Evolutionary conservation across 2,329 filamentous ascomycete genomes (phyloP).

Genomic region (Dothistroma pini): DNA sequence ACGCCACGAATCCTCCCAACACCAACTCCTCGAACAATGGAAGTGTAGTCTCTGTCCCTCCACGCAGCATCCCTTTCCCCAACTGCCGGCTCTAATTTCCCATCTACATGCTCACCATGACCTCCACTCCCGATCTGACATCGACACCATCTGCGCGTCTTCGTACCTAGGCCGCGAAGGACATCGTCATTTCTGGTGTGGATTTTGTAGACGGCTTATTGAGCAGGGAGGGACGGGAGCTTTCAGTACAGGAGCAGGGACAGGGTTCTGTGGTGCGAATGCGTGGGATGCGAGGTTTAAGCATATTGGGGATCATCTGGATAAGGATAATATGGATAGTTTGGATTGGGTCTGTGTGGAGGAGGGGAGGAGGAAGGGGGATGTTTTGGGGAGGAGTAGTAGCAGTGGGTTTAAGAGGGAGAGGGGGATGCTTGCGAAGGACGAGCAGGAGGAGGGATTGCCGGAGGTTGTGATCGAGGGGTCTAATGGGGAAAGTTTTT

Average conservation of each 20-base stretch:
- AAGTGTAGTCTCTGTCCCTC: slow-evolving; percentile 60
- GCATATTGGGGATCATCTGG: slow-evolving; percentile 73
- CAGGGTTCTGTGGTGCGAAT: slow-evolving; percentile 27
- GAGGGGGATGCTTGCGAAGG: neutral
- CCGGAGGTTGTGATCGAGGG: neutral
- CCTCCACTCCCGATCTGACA: slow-evolving; percentile 37
- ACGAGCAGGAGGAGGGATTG: slow-evolving; percentile 3
- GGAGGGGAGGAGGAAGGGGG: slow-evolving; percentile 35
- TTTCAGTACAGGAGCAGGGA: slow-evolving; percentile 30
- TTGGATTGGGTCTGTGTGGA: slow-evolving; percentile 53
- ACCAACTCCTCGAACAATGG: slow-evolving; percentile 69
- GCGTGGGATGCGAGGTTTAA: slow-evolving; percentile 48
- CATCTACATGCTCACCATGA: slow-evolving; percentile 56
- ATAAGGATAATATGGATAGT: slow-evolving; percentile 52
- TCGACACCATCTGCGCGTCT: slow-evolving; percentile 8
- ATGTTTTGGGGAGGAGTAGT: slow-evolving; percentile 16
- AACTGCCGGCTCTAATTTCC: slow-evolving; percentile 55
- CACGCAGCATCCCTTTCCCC: slow-evolving; percentile 56
- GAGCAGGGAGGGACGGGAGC: slow-evolving; percentile 37
- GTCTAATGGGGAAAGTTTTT: neutral
- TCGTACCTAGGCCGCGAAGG: slow-evolving; percentile 62
- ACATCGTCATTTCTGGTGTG: slow-evolving; percentile 76
- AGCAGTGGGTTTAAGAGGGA: neutral
- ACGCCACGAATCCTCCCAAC: slow-evolving; percentile 78
- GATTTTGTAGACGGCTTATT: slow-evolving; percentile 66